Evolutionary conservation across 2,329 filamentous ascomycete genomes (phyloP).

Genomic region (Arthrobotrys entomopaga): DNA sequence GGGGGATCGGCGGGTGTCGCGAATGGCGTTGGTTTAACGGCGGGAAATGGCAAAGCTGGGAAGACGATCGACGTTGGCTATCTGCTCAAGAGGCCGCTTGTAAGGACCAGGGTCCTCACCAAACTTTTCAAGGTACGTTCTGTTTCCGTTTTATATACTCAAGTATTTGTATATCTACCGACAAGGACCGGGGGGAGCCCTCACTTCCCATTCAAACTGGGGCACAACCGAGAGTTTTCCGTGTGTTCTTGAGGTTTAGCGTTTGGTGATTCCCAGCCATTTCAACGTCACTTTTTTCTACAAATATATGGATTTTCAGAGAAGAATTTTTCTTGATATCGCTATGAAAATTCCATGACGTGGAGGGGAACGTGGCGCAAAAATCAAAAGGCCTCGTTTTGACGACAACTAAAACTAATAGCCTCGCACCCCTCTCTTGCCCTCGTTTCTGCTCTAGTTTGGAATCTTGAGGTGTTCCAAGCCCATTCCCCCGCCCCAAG

Average conservation of each 20-base stretch:
- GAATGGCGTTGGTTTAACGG: constrained; percentile 13
- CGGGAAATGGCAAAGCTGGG: constrained; percentile 64
- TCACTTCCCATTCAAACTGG: not conserved
- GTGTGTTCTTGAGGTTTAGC: not conserved
- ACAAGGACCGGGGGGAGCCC: not conserved
- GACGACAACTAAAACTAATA: constrained; percentile 46
- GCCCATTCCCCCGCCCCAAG: not conserved
- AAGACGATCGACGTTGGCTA: constrained; percentile 95
- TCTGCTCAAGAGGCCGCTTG: constrained; percentile 85
- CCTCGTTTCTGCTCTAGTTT: constrained; percentile 48
- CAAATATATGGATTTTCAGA: constrained; percentile 1
- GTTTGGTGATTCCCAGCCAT: not conserved
- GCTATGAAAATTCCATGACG: not conserved
- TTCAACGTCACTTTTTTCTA: not conserved
- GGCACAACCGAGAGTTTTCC: constrained; percentile 15
- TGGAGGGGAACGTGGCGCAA: constrained; percentile 1
- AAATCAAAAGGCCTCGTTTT: constrained; percentile 50
- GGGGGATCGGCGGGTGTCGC: constrained; percentile 27
- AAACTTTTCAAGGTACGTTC: constrained; percentile 78
- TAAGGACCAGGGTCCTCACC: constrained; percentile 85
- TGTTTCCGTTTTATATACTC: constrained; percentile 39
- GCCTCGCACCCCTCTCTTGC: constrained; percentile 48
- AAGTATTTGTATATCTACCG: constrained; percentile 25
- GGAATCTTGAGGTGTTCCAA: constrained; percentile 6
- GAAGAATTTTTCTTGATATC: not conserved